Base-by-base conservation (phyloP, 2,329 filamentous ascomycete genomes). In the Diaporthe caulivora region DNA sequence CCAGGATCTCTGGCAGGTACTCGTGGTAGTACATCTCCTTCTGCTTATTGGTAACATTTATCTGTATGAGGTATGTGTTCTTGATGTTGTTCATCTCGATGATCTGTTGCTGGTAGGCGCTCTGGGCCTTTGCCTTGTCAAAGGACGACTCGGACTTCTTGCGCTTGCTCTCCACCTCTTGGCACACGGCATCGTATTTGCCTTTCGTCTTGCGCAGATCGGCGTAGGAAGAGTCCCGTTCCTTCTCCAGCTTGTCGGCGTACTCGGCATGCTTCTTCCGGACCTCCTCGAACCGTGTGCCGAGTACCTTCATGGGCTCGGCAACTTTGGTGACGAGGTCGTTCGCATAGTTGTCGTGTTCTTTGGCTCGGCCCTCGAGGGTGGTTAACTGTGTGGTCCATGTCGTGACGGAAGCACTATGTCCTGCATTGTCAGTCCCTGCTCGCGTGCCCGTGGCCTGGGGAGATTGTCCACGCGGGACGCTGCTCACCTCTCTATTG, bases 11-110 rank as follows among this genome's bases (percentile, higher is more conserved):
- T 11, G 97, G 97, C 26, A 99, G 89, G 82, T 98, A 98, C 82
- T 98, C 95, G 81, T 98, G 93, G 80, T 98, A 99, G 86, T 98
- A 98, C 80, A 93, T 94, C 81, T 98, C 95, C 86, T 98, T 99
- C 80, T 98, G 92, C 85, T 97, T 97, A 84, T 99, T 99, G 44
- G 95, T 97, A 73, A 98, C 94, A 81, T 97, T 97, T 85, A 99
- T 98, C 75, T 92, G 90, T 79, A 99, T 98, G 75, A 99, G 86
- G 81, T 99, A 99, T n/a, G 94, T 95, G 82, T 99, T 99, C 87
- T 99, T 99, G 82, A 93, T 90, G 81, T 99, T 99, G 84, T 97
- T 94, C 97, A 98, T 98, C 78, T 99, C 97, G 74, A 92, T 85
- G 74, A 97, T 88, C 83, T 98, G 96, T 81, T 98, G 95, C 80